A percentile compares a stretch with the other conserved stretches of the same genome.
phyloP scores from a whole-genome alignment of 2,329 filamentous ascomycete species.

The Chalaropsis ovoidea region DNA sequence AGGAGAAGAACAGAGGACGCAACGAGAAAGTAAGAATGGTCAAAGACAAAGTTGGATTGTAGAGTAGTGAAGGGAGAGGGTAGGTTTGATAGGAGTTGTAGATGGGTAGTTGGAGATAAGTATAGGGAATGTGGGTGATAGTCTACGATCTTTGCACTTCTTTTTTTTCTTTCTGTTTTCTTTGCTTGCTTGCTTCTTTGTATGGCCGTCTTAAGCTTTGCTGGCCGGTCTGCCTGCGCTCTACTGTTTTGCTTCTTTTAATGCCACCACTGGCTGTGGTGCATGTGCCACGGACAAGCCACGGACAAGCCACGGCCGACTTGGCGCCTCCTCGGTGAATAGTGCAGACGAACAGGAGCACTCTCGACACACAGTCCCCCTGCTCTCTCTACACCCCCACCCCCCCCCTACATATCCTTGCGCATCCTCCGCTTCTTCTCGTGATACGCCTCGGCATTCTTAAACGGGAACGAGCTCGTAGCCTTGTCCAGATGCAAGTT shows the following conservation, averaged over 20 bases:
- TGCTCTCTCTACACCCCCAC: not conserved
- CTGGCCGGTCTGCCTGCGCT: too few species aligned
- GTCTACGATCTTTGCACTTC: not conserved
- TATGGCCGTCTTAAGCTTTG: not conserved
- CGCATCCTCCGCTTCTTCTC: conserved; percentile 34
- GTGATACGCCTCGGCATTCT: conserved; percentile 34
- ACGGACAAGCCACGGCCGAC: too few species aligned
- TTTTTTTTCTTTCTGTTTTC: not conserved
- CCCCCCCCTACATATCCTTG: conserved; percentile 24
- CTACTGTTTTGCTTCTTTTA: not conserved
- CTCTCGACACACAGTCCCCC: too few species aligned
- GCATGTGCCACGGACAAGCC: not conserved
- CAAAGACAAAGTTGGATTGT: too few species aligned
- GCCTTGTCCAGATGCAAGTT: conserved; percentile 35
- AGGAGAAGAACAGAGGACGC: too few species aligned
- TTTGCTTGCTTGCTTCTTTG: conserved; percentile 10
- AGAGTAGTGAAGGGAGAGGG: too few species aligned
- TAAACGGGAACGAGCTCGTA: conserved; percentile 36
- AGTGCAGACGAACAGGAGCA: too few species aligned
- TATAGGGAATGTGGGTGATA: too few species aligned
- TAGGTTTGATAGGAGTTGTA: too few species aligned
- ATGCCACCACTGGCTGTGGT: not conserved
- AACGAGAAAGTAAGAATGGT: too few species aligned
- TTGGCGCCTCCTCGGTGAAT: not conserved
- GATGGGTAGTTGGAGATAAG: too few species aligned